Evolutionary conservation across 192 early-diverging fungal species (phyloP), one percentile per base, ranked within the genome.

Genomic region (Coemansia sp.): DNA sequence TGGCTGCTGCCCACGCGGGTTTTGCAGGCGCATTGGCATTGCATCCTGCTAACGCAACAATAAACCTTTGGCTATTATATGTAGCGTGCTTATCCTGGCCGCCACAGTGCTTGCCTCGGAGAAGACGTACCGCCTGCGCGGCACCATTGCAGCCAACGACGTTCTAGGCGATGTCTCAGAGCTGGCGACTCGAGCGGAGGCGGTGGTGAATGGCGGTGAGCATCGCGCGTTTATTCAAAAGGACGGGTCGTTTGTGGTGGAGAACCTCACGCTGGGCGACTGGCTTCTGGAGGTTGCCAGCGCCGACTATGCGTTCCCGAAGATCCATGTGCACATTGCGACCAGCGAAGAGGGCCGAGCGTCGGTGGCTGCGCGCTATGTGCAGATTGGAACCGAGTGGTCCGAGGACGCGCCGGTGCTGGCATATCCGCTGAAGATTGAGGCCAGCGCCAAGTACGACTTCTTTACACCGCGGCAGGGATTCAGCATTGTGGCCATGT

Each of bases 401-500:
- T 58, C 67, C n/a, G 60, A 60, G 20, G 57, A 62, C 17, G 39
- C 64, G 26, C 75, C 75, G 2, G 54, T 67, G 22, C 45, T 78
- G 47, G 53, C 51, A 34, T 75, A 80, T 44, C 78, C 78, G 14
- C 36, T 80, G 64, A 59, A 56, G 36, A 50, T 80, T 15, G 40
- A 41, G 26, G 72, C 78, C 4, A 34, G 49, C 34, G 67, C 35
- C 10, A 71, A 75, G 47, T 75, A 71, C 41, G 73, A 75, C 25
- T 80, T 80, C 47, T 78, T 70, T 53, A 78, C 67, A 4, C 63
- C 61, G 38, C 79, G 85, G 10, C 82, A 83, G 57, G 77, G 77
- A 23, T 83, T 87, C 71, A 82, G 82, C 53, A 55, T 82, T 22
- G 55, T 75, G 31, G 42, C 78, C 12, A 69, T 87, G 65, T 78